These are phyloP conservation scores for Hypoxylon crocopeplum DNA, from an alignment of 495 filamentous ascomycete species.

Conservation along the genomic window DNA sequence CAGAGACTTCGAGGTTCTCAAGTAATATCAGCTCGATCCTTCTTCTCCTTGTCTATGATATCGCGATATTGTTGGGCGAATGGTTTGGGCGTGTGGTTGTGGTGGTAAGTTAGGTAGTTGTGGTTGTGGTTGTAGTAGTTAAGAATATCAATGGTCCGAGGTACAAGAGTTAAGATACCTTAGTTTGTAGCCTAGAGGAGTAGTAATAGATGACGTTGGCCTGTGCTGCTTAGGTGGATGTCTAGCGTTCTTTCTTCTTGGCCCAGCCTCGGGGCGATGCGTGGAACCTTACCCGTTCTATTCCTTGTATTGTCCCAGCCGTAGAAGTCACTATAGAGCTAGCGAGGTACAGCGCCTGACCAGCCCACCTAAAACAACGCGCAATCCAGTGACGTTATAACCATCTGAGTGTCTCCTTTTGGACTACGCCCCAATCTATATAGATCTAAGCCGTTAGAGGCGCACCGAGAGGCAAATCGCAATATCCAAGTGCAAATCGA, in stretches of 20 bases:
- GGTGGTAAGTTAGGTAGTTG: neutral
- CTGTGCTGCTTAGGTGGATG: slow-evolving; percentile 13
- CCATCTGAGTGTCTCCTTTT: slow-evolving; percentile 4
- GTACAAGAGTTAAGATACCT: slow-evolving; percentile 14
- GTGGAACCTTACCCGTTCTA: too few relatives aligned
- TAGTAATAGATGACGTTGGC: slow-evolving; percentile 38
- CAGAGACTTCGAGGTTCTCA: neutral
- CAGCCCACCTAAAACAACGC: slow-evolving; percentile 18
- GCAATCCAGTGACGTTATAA: slow-evolving; percentile 28
- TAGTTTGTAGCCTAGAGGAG: slow-evolving; percentile 16
- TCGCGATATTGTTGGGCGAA: slow-evolving; percentile 1
- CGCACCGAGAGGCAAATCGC: too few relatives aligned
- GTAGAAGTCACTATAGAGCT: neutral
- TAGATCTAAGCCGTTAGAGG: too few relatives aligned
- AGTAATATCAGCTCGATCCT: neutral
- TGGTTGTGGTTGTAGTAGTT: slow-evolving; percentile 10
- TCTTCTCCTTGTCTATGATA: neutral
- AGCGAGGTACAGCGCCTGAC: neutral
- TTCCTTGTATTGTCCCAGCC: too few relatives aligned
- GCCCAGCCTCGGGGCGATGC: slow-evolving; percentile 13
- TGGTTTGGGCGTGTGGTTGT: slow-evolving; percentile 5
- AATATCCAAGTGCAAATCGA: too few relatives aligned
- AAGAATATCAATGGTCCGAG: neutral
- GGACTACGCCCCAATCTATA: slow-evolving; percentile 23
- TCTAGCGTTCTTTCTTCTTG: neutral